Evolutionary conservation across 2,329 filamentous ascomycete genomes (phyloP).

Genomic region (Ceratocystis eucalypticola): DNA sequence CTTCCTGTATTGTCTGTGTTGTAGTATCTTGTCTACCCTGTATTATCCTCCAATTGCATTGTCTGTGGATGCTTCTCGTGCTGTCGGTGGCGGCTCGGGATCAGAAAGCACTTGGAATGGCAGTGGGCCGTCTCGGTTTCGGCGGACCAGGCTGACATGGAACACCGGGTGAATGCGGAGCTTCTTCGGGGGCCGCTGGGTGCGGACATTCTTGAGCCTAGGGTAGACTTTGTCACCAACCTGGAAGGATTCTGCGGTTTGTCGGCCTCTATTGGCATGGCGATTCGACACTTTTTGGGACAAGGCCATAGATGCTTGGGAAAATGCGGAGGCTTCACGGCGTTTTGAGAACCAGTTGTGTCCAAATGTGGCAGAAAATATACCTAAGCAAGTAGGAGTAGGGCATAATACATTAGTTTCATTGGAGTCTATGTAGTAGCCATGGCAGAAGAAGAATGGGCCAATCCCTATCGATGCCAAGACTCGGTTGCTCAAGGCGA

Average conservation of each 20-base stretch:
- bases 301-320: neutral
- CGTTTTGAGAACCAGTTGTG: neutral
- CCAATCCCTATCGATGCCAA: no score
- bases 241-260: neutral
- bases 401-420: neutral
- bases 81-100: neutral
- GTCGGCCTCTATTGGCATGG: neutral
- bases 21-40: neutral
- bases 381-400: neutral
- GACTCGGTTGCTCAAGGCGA: no score
- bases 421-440: neutral
- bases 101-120: neutral
- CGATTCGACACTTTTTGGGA: neutral
- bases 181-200: neutral
- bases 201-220: neutral
- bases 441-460: neutral
- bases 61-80: neutral
- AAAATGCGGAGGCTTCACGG: neutral
- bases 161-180: neutral
- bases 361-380: neutral
- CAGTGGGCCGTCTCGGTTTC: neutral
- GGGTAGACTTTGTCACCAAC: neutral
- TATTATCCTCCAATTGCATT: neutral
- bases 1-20: neutral
- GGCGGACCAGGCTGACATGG: neutral